Base-by-base conservation (phyloP, 306 rosid genomes). In the Pterocarpus macrocarpus region DNA sequence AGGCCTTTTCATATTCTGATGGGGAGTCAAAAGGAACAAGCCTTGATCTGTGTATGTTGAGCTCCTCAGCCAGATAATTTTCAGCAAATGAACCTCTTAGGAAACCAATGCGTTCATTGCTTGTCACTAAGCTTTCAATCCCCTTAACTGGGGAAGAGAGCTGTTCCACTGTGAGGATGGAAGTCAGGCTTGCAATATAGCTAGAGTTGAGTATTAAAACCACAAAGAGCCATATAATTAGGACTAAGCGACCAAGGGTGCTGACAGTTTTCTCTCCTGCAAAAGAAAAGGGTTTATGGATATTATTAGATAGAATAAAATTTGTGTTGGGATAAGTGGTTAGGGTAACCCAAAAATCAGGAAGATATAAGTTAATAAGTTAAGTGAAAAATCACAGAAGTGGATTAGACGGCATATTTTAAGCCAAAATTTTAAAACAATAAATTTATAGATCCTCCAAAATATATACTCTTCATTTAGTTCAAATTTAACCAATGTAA, bases 101-200 rank as follows among this genome's bases (percentile, higher is more conserved):
- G 82, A 76, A 89, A 78, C 96, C 97, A 59, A 93, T 87, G 36
- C 87, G 97, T 0, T 83, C 95, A 4, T 78, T 69, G 84, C 75
- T 83, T 33, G 68, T 17, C 7, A 81, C 49, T 43, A 93, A 67
- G 80, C 90, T 86, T 70, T 93, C 91, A 65, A 93, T 90, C 57
- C 94, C 97, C 75, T 90, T 88, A 36, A 93, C 79, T 16, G 92
- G 65, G 67, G 92, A 93, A 64, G 96, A 82, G 8, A 93, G 94
- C 44, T 87, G 82, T 83, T 93, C 91, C 56, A 90, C 97, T 9
- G 97, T 93, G 39, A 93, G 92, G 79, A 93, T 93, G 34, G 97
- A 93, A 56, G 97, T 93, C 78, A 93, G 56, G 73, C 91, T 93
- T 58, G 97, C 97, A 36, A 85, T 91, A 80, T 93, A 93, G 90